Evolutionary conservation across 108 stramenopile species (phyloP).

Genomic region (Heterococcus sp.): DNA sequence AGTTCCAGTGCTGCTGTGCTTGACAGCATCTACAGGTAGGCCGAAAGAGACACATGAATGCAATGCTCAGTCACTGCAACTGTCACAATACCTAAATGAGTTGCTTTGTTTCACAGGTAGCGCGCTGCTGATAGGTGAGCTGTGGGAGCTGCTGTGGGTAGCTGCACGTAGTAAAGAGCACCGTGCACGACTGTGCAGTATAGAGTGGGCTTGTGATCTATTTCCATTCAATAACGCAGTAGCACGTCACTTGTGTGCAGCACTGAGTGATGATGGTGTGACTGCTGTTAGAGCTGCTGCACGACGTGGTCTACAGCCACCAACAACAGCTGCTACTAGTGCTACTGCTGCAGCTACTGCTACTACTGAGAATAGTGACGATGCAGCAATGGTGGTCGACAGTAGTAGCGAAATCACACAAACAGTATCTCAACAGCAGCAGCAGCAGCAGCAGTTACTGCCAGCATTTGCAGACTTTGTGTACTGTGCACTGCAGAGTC

Average conservation of each 20-base stretch:
- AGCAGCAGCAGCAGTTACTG: not conserved
- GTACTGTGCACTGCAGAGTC: slow-evolving; percentile 7
- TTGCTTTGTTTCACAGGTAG: too few species aligned
- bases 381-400: too few species aligned
- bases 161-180: slow-evolving; percentile 22
- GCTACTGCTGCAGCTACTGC: not conserved
- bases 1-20: too few species aligned
- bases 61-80: too few species aligned
- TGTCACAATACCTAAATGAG: too few species aligned
- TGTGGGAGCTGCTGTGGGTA: slow-evolving; percentile 34
- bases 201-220: slow-evolving; percentile 44
- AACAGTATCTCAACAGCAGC: too few species aligned
- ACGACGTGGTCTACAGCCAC: slow-evolving; percentile 21
- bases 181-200: slow-evolving; percentile 39
- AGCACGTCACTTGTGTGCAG: slow-evolving; percentile 30
- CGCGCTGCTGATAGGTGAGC: slow-evolving; percentile 11
- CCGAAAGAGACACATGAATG: too few species aligned
- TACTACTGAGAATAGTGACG: not conserved
- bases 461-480: slow-evolving; percentile 24
- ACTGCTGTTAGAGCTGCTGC: slow-evolving; percentile 33
- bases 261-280: slow-evolving; percentile 35
- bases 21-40: too few species aligned
- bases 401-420: too few species aligned
- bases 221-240: slow-evolving; percentile 15
- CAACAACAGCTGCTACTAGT: not conserved